These are phyloP conservation scores for Trametes punicea DNA, from an alignment of 768 basidiomycete genomes.

Conservation along the genomic window DNA sequence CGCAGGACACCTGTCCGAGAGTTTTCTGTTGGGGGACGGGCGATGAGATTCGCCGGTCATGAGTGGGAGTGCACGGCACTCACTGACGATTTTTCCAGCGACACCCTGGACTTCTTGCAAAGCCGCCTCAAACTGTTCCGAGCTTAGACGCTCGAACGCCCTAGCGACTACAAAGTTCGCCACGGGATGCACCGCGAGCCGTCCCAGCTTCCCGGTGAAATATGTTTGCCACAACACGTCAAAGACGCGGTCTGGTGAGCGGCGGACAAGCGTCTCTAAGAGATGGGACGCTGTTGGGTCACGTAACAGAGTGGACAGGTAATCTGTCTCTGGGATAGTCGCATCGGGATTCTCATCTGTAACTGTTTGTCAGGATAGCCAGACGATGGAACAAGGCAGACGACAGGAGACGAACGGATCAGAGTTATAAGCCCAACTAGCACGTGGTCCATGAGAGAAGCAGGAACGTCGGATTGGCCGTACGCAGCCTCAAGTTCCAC, in stretches of 20 bases:
- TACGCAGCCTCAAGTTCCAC: constrained; percentile 79
- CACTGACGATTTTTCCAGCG: constrained; percentile 61
- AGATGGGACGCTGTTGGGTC: constrained; percentile 89
- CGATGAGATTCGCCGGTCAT: not conserved
- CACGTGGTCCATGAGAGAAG: constrained; percentile 79
- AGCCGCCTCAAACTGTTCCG: constrained; percentile 49
- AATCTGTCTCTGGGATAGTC: constrained; percentile 59
- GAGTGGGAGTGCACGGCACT: constrained; percentile 30
- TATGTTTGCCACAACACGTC: constrained; percentile 71
- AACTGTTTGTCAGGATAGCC: not conserved
- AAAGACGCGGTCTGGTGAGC: constrained; percentile 62
- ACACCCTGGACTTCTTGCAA: constrained; percentile 61
- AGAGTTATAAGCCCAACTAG: constrained; percentile 71
- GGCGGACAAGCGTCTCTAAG: constrained; percentile 73
- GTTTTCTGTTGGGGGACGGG: constrained; percentile 42
- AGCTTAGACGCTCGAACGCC: constrained; percentile 62
- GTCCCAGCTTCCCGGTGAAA: constrained; percentile 67
- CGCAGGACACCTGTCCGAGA: constrained; percentile 76
- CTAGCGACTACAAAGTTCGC: constrained; percentile 92
- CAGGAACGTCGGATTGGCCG: constrained; percentile 51
- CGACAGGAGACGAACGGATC: constrained; percentile 43
- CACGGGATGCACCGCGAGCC: constrained; percentile 81
- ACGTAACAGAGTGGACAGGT: constrained; percentile 74
- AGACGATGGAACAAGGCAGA: not conserved
- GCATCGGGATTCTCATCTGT: constrained; percentile 38